Evolutionary conservation across 768 basidiomycete genomes (phyloP).

Genomic region (Mycena albidolilacea): DNA sequence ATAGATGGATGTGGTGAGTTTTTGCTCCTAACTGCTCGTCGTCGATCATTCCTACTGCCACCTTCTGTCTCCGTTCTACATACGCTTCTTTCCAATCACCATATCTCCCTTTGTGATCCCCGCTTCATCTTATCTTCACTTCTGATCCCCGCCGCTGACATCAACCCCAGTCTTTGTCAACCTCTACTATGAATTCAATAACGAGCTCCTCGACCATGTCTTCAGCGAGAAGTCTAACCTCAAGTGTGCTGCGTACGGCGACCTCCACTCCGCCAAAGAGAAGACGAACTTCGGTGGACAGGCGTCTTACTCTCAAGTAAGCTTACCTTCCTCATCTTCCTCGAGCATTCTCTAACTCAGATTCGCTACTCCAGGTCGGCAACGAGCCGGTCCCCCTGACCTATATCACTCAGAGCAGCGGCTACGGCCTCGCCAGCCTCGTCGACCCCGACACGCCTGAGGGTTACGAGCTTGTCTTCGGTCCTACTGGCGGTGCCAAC

Average conservation of each 20-base stretch:
- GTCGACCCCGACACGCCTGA: constrained; percentile 57
- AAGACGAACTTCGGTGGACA: constrained; percentile 64
- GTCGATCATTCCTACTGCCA: too few species aligned
- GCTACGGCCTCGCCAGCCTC: constrained; percentile 55
- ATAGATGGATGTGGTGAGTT: constrained; percentile 59
- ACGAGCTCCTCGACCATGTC: constrained; percentile 56
- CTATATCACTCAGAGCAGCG: constrained; percentile 61
- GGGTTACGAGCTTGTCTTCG: constrained; percentile 63
- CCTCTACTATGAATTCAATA: constrained; percentile 67
- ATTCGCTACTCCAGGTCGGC: constrained; percentile 37
- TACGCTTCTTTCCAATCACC: not conserved
- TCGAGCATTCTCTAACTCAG: not conserved
- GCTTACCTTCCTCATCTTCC: not conserved
- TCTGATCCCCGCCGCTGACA: not conserved
- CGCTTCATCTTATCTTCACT: not conserved
- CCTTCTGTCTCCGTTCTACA: not conserved
- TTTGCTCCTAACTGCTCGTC: not conserved
- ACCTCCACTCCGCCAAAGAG: constrained; percentile 58
- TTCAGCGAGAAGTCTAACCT: constrained; percentile 58
- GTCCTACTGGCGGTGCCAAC: constrained; percentile 47
- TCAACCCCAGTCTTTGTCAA: constrained; percentile 60
- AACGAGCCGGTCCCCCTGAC: constrained; percentile 44
- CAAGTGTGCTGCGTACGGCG: constrained; percentile 64
- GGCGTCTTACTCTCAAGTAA: constrained; percentile 49
- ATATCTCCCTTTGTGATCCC: not conserved